Conservation (phyloP, 140 eudicot species). For the Flaveria floridana region DNA sequence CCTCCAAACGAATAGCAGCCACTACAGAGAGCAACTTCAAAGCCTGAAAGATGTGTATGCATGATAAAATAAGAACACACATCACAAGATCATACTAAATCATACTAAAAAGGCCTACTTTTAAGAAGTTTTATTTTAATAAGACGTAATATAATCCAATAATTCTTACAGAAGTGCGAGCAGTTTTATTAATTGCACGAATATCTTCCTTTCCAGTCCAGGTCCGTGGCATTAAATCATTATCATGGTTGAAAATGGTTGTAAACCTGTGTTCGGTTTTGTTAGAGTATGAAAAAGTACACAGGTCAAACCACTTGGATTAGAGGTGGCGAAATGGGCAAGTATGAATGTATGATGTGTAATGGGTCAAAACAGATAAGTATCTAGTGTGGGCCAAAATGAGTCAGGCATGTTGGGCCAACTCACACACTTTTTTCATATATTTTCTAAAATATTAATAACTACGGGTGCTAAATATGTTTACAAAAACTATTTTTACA, state of each 20-base stretch:
- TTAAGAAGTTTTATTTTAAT: neutral
- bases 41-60: conserved; percentile 38
- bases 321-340: neutral
- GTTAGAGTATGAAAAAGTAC: conserved; percentile 16
- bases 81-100: neutral
- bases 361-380: conserved; percentile 5
- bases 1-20: conserved; percentile 69
- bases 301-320: neutral
- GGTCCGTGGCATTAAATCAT: conserved; percentile 64
- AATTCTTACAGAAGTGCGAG: conserved; percentile 57
- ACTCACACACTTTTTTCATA: conserved; percentile 3
- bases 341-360: neutral
- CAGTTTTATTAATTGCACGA: conserved; percentile 54
- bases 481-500: neutral
- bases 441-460: neutral
- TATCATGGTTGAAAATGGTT: conserved; percentile 65
- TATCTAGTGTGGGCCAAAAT: neutral
- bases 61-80: conserved; percentile 9
- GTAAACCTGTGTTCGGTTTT: conserved; percentile 47
- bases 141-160: conserved; percentile 2
- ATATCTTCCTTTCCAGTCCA: conserved; percentile 86
- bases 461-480: neutral
- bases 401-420: neutral
- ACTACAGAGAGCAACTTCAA: conserved; percentile 51
- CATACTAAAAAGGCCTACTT: neutral